Evolutionary conservation across 1,139 yeast species (phyloP), one percentile per base, ranked within the genome.

Genomic region (Meyerozyma smithsonii): DNA sequence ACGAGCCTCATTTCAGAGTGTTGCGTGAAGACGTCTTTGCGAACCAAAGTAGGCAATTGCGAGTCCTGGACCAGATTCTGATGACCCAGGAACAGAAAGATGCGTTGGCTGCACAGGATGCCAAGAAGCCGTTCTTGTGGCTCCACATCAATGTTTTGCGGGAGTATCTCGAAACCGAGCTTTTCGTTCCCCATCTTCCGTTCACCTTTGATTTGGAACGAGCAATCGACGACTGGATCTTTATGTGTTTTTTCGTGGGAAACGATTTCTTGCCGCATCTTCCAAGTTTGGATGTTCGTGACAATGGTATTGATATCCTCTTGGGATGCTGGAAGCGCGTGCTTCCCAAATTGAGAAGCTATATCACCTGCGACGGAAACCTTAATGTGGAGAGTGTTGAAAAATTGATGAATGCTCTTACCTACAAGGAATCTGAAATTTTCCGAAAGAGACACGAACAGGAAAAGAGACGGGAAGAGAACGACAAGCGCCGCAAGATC

Each of bases 171-270:
- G 87, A 83, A 41, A 79, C 86, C 8, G 99, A 94, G 60, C 70
- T 94, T 40, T 72, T 68, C 44, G 78, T 85, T 21, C 88, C 90
- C 2, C 72, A 82, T 36, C 59, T 84, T 23, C 74, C 88, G 1
- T 84, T 86, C 53, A 76, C 81, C 14, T 89, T 84, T 62, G 97
- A 92, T 57, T 64, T 89, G 45, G 99, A 94, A 63, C 74, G 98
- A 43, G 97, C 97, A 3, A 83, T 94, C 45, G 99, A 94, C 59
- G 99, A 94, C 64, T 94, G 98, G 98, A 90, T 94, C 14, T 94
- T 94, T 51, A 84, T 94, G 90, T 92, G 97, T 74, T 94, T 94
- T 68, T 94, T 94, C 58, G 95, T 92, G 43, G 99, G 99, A 60
- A 94, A 94, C 58, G 99, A 94, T 78, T 94, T 94, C 72, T 71